Conservation (phyloP, 1,139 yeast genomes). For the Hyphopichia wangnamkhiaoensis region DNA sequence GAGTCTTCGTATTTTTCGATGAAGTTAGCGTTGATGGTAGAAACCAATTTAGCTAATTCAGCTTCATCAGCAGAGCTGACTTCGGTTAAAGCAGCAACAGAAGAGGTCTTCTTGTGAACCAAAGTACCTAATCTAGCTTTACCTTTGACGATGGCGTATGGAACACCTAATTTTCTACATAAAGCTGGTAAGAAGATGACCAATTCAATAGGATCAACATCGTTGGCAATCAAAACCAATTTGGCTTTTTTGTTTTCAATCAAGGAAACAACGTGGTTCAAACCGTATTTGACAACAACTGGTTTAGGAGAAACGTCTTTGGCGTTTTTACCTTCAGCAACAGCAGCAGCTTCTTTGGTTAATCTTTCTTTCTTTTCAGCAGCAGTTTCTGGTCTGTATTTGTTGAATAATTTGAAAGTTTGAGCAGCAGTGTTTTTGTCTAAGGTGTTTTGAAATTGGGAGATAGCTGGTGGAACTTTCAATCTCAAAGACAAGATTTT, state of each 20-base stretch:
- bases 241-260: constrained; percentile 94
- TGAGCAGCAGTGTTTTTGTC: constrained; percentile 96
- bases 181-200: constrained; percentile 91
- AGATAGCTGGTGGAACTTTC: constrained; percentile 92
- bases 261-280: constrained; percentile 90
- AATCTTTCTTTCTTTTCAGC: constrained; percentile 95
- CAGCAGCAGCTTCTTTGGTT: constrained; percentile 92
- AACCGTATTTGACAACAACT: constrained; percentile 87
- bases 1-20: constrained; percentile 81
- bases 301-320: constrained; percentile 93
- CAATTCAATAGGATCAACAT: constrained; percentile 92
- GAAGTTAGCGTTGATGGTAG: constrained; percentile 86
- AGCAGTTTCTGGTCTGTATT: constrained; percentile 92
- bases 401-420: constrained; percentile 89
- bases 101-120: constrained; percentile 90
- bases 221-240: constrained; percentile 89
- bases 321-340: constrained; percentile 90
- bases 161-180: constrained; percentile 95
- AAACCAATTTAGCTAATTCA: constrained; percentile 79
- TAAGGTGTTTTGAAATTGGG: constrained; percentile 86
- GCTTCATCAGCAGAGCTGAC: constrained; percentile 87
- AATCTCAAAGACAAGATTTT: constrained; percentile 85
- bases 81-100: constrained; percentile 91
- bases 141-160: constrained; percentile 93
- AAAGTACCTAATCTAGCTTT: constrained; percentile 94